Evolutionary conservation across 495 filamentous ascomycete species (phyloP), one percentile per base, ranked within the genome.

Genomic region (Cudoniella acicularis): DNA sequence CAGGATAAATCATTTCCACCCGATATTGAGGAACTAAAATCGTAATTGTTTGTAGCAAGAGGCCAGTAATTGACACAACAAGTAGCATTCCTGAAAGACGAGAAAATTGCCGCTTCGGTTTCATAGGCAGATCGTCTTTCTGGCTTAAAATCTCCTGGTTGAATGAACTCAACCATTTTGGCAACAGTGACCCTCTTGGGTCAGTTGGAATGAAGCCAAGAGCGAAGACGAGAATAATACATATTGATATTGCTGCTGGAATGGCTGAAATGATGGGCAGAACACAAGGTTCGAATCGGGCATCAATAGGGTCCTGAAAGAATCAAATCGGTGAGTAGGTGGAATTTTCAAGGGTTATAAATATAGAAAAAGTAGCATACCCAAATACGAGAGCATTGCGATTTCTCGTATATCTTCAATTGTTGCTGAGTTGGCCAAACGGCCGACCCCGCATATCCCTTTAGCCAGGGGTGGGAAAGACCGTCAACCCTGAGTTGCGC

Each of bases 91-190:
- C 60, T 13, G 75, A 72, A 63, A 72, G 70, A 24, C 64, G 57
- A n/a, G 58, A 59, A 20, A 66, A 61, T 17, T 66, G 64, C 24
- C 64, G 69, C n/a, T 67, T 63, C 6, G 36, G 57, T 10, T 67
- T 67, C 36, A 60, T 23, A n/a, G 54, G 56, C 4, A 75, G 47
- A 6, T 77, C 72, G 40, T 65, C 65, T 25, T 63, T 56, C 22
- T 50, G 55, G 8, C 67, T 60, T 54, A 72, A 70, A 22, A 70
- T 66, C 49, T 80, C 69, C 60, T 78, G 70, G 2, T 83, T 65
- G 54, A 85, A 85, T 8, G 75, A 66, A 36, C 58, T 64, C 2
- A 75, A 74, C 82, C 81, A 86, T 68, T 61, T 67, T 17, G 83
- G 82, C 10, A 69, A 67, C 67, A 69, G 70, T 43, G 62, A 60